These are phyloP conservation scores for Microdochium trichocladiopsis DNA, from an alignment of 2,329 filamentous ascomycete genomes.

Conservation along the genomic window DNA sequence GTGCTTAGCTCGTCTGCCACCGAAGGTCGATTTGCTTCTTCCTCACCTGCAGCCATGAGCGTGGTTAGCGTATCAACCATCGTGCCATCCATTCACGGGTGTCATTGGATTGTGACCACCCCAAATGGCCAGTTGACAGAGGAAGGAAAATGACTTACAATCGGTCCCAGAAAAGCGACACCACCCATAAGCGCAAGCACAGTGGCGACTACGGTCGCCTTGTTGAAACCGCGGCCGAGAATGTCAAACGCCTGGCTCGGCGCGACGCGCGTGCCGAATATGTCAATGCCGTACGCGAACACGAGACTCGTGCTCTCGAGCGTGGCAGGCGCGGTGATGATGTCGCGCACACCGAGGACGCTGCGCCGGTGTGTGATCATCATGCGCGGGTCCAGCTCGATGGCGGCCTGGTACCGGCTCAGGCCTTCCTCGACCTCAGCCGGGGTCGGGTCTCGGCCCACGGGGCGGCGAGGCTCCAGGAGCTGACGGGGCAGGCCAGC, in stretches of 20 bases:
- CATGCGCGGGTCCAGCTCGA: conserved; percentile 79
- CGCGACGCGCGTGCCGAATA: conserved; percentile 81
- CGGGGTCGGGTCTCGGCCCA: conserved; percentile 74
- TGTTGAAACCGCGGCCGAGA: conserved; percentile 88
- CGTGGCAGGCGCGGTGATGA: conserved; percentile 69
- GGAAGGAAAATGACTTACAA: conserved; percentile 67
- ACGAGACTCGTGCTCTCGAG: conserved; percentile 90
- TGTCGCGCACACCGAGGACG: conserved; percentile 64
- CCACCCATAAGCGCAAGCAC: conserved; percentile 73
- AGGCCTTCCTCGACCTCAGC: conserved; percentile 81
- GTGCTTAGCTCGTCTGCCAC: conserved; percentile 13
- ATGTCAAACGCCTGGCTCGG: conserved; percentile 90
- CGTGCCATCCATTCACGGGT: no score
- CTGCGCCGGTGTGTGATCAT: conserved; percentile 77
- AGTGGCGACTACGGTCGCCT: conserved; percentile 75
- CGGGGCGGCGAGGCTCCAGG: conserved; percentile 79
- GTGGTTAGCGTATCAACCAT: conserved; percentile 1
- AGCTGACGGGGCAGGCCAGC: conserved; percentile 71
- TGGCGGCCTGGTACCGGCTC: conserved; percentile 63
- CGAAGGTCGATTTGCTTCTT: conserved; percentile 40
- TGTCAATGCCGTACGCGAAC: conserved; percentile 79
- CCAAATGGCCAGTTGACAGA: no score
- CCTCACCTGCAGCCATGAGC: conserved; percentile 25
- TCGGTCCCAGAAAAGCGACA: conserved; percentile 71
- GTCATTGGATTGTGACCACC: no score